A percentile compares a stretch with the other conserved stretches of the same genome.
These are phyloP conservation scores for Tetraselmis chui DNA, from an alignment of 139 green algal species.

Conservation along the genomic window DNA sequence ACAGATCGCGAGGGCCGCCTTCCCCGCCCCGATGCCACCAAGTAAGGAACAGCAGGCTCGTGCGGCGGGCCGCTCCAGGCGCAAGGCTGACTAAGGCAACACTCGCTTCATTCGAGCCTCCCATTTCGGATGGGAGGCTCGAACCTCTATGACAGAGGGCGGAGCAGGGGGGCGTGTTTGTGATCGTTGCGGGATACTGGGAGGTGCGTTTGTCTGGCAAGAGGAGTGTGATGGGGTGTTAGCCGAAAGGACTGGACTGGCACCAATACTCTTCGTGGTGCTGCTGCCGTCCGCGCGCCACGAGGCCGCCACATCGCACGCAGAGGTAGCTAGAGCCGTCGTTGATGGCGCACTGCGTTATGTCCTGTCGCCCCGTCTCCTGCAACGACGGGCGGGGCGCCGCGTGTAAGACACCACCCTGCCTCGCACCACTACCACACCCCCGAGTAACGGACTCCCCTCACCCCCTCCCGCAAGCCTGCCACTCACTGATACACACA, in stretches of 20 bases:
- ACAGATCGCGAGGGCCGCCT: slow-evolving; percentile 12
- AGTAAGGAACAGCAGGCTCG: slow-evolving; percentile 22
- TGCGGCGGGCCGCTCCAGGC: background rate
- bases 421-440: too few relatives aligned
- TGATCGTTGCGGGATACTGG: background rate
- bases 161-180: background rate
- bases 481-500: too few relatives aligned
- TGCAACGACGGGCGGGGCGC: background rate
- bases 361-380: background rate
- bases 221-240: too few relatives aligned
- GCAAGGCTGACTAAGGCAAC: background rate
- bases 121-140: too few relatives aligned
- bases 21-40: slow-evolving; percentile 24
- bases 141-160: too few relatives aligned
- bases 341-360: background rate
- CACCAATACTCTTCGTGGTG: background rate
- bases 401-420: background rate
- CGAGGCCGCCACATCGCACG: background rate
- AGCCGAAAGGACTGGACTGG: too few relatives aligned
- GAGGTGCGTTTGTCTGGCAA: too few relatives aligned
- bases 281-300: background rate
- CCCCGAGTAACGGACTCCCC: too few relatives aligned
- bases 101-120: too few relatives aligned
- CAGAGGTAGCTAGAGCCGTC: background rate
- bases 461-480: too few relatives aligned